These are phyloP conservation scores for Trichocladium uniseriatum DNA, from an alignment of 495 filamentous ascomycete species.

Conservation along the genomic window DNA sequence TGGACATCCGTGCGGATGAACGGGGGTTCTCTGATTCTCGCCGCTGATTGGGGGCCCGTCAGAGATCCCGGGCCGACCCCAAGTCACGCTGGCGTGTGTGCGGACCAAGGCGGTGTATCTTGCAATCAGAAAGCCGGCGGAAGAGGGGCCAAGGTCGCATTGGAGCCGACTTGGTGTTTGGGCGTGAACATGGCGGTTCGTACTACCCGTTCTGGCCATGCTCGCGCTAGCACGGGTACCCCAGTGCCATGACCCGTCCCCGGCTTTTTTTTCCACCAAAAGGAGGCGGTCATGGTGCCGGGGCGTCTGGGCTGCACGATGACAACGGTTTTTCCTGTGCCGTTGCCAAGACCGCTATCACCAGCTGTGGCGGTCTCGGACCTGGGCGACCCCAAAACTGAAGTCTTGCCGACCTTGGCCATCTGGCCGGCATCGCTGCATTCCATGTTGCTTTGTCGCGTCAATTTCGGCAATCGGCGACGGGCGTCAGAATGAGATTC, in stretches of 20 bases:
- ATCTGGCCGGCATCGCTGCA: too few species aligned
- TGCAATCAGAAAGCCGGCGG: too few species aligned
- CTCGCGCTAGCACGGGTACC: too few species aligned
- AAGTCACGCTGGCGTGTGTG: too few species aligned
- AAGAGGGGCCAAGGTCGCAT: too few species aligned
- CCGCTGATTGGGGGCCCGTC: constrained; percentile 10
- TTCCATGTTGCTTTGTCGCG: too few species aligned
- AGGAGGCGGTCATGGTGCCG: constrained; percentile 4
- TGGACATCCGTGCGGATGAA: constrained; percentile 9
- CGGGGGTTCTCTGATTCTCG: constrained; percentile 1
- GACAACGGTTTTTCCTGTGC: constrained; percentile 3
- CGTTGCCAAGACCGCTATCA: constrained; percentile 3
- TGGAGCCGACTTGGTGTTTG: background rate
- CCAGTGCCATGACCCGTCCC: background rate
- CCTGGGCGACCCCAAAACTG: background rate
- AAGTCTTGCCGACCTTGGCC: too few species aligned
- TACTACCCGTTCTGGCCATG: too few species aligned
- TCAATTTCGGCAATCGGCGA: too few species aligned
- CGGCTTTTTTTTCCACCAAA: constrained; percentile 13
- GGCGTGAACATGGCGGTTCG: too few species aligned
- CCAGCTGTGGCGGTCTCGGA: background rate
- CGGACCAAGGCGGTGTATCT: constrained; percentile 1
- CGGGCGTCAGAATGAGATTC: too few species aligned
- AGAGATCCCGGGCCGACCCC: constrained; percentile 2
- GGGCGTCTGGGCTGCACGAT: too few species aligned